Base-by-base conservation (phyloP, 1,284 basidiomycete species). In the Coriolopsis trogii region DNA sequence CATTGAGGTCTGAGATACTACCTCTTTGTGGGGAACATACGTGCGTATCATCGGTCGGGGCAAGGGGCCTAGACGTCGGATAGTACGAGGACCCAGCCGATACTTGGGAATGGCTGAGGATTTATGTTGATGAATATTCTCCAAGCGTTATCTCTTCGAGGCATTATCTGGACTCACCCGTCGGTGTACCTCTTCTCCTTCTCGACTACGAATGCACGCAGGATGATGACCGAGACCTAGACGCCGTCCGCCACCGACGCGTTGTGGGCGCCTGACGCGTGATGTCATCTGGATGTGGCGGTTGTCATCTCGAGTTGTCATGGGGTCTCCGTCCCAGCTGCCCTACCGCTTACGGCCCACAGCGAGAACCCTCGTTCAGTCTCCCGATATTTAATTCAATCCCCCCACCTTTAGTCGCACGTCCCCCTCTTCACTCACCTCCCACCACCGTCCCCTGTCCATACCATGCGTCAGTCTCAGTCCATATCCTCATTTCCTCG, bases 391-490 rank as follows among this genome's bases (percentile, higher is more conserved):
- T 53, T 51, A 56, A 46, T 41, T 33, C 25, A 30, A 18, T 37
- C 34, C 33, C 37, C 42, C 50, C 37, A 42, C 42, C 41, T 24
- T 41, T 45, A 24, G 41, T 51, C 51, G 47, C 44, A 51, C 55
- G 55, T 48, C 48, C 46, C 42, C 52, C 51, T 40, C 34, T 44
- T 44, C 33, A 24, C 18, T 31, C 43, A 10, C 23, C 57, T 43
- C 41, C 41, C 46, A 42, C 49, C 43, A 40, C 18, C 51, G 13
- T 44, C 34, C 42, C 23, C 39, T 12, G 30, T 25, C 37, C 52
- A 29, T 43, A 20, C 37, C 13, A 58, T 58, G 56, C 52, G 71
- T 75, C 49, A 46, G 71, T 56, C 33, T 39, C 38, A n/a, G n/a
- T n/a, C 33, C 33, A 28, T 18, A 7, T 38, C 37, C 10, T 21